Percentiles rank a stretch among this genome's conserved stretches.
These are phyloP conservation scores for Pseudogymnoascus sp. DNA, from an alignment of 2,329 filamentous ascomycete species.

Conservation along the genomic window DNA sequence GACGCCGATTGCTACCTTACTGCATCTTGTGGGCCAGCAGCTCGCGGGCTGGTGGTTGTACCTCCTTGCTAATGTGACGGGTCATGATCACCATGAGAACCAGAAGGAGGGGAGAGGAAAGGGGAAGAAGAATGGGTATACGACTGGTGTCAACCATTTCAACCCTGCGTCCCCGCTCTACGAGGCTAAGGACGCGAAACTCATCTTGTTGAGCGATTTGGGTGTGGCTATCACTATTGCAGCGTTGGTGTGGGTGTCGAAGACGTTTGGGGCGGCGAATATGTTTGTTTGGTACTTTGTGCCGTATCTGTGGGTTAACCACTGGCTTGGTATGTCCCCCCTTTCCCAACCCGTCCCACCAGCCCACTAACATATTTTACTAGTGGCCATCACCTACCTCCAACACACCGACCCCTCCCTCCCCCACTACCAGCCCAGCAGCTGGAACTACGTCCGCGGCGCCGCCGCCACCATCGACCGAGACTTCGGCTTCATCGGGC, in stretches of 20 bases:
- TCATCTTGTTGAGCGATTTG: constrained; percentile 80
- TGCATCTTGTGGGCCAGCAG: constrained; percentile 74
- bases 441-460: constrained; percentile 90
- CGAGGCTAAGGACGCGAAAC: constrained; percentile 81
- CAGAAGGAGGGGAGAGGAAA: constrained; percentile 89
- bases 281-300: constrained; percentile 90
- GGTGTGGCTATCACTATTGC: constrained; percentile 60
- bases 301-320: constrained; percentile 96
- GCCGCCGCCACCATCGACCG: constrained; percentile 94
- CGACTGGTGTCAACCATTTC: constrained; percentile 90
- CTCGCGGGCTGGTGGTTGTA: constrained; percentile 90
- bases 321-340: constrained; percentile 80
- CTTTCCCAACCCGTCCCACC: constrained; percentile 1
- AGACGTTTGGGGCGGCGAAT: constrained; percentile 76
- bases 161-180: constrained; percentile 80
- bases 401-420: constrained; percentile 94
- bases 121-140: constrained; percentile 80
- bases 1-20: constrained; percentile 75
- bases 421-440: constrained; percentile 78
- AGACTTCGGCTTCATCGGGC: constrained; percentile 93
- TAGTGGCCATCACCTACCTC: constrained; percentile 93
- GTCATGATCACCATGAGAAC: constrained; percentile 87
- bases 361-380: constrained; percentile 21
- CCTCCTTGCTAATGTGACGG: constrained; percentile 83
- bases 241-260: constrained; percentile 54